A percentile compares a stretch with the other conserved stretches of the same genome.
These are phyloP conservation scores for Pleurotus pulmonarius DNA, from an alignment of 768 basidiomycete genomes.

Conservation along the genomic window DNA sequence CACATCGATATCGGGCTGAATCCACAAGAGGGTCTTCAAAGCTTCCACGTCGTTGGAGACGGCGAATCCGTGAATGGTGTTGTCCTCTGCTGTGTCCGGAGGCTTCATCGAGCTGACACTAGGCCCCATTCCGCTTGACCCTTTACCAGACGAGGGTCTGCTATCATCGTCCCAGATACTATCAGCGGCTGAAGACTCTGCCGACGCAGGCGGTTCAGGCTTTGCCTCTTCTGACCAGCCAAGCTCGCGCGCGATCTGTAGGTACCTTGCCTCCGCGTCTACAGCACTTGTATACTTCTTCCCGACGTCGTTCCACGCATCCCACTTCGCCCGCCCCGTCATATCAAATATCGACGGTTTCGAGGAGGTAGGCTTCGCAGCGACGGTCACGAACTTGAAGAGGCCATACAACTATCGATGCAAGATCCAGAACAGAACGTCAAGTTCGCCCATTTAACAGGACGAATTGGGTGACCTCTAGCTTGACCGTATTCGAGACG, in stretches of 20 bases:
- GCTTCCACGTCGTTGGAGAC: conserved; percentile 49
- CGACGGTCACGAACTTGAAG: conserved; percentile 72
- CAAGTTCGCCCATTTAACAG: neutral
- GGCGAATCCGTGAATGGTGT: conserved; percentile 58
- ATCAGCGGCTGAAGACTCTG: conserved; percentile 17
- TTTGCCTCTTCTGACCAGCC: conserved; percentile 56
- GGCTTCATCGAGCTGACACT: conserved; percentile 58
- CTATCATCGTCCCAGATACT: conserved; percentile 46
- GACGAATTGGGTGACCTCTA: conserved; percentile 57
- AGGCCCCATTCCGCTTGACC: conserved; percentile 50
- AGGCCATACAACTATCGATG: conserved; percentile 73
- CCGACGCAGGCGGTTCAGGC: neutral
- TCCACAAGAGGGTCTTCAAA: conserved; percentile 40
- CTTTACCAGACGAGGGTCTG: conserved; percentile 21
- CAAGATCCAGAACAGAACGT: conserved; percentile 18
- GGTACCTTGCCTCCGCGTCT: conserved; percentile 62
- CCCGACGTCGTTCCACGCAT: conserved; percentile 64
- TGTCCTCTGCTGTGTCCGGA: conserved; percentile 29
- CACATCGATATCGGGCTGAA: conserved; percentile 41
- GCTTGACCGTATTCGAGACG: conserved; percentile 60
- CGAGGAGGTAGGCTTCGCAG: conserved; percentile 45
- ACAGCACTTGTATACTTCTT: conserved; percentile 36
- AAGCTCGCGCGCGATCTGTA: conserved; percentile 61
- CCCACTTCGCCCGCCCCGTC: conserved; percentile 82
- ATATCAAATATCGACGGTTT: conserved; percentile 79